Evolutionary conservation across 2,329 filamentous ascomycete species (phyloP), one percentile per base, ranked within the genome.

Genomic region (Xylariaceae sp.): DNA sequence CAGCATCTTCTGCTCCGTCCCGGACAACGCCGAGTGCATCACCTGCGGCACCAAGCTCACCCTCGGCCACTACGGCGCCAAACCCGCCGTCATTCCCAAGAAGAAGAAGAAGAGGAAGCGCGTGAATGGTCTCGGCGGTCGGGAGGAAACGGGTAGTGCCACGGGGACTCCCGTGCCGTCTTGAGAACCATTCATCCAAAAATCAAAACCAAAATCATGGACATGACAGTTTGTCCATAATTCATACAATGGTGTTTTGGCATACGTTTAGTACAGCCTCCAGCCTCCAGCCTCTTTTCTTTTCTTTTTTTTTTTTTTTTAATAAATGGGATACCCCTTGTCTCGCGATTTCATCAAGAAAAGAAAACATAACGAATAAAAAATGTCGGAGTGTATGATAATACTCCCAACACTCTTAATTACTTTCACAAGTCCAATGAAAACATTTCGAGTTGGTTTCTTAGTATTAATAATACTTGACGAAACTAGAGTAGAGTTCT

Each of bases 1-100:
- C 44, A 95, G 89, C 71, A 99, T 95, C 65, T 96, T 95, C 70
- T 96, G 91, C 73, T 77, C 82, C 64, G 70, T 79, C 1, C 81
- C 80, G 1, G 71, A 72, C 2, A 80, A 82, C 50, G 83, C 82
- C 2, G 81, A 86, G 60, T 96, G 91, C 69, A 74, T 94, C 60
- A 95, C 90, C 0, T 96, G 91, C 69, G 89, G 88, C 2, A 92
- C 88, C 2, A 82, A 84, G 65, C 76, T 96, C 32, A 78, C 84
- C n/a, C 73, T 91, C n/a, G 87, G 86, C 0, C 81, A 81, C 55
- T 91, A 91, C 65, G 88, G 88, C 26, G 77, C 80, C 4, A 89
- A 85, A 65, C 89, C 90, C 1, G 86, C 85, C n/a, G 86, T 92
- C 4, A 76, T 91, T 19, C 80, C 84, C 1, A 76, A 80, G 70